A percentile compares a stretch with the other conserved stretches of the same genome.
Evolutionary conservation across 495 filamentous ascomycete species (phyloP).

Genomic region (Emericellopsis terricola): DNA sequence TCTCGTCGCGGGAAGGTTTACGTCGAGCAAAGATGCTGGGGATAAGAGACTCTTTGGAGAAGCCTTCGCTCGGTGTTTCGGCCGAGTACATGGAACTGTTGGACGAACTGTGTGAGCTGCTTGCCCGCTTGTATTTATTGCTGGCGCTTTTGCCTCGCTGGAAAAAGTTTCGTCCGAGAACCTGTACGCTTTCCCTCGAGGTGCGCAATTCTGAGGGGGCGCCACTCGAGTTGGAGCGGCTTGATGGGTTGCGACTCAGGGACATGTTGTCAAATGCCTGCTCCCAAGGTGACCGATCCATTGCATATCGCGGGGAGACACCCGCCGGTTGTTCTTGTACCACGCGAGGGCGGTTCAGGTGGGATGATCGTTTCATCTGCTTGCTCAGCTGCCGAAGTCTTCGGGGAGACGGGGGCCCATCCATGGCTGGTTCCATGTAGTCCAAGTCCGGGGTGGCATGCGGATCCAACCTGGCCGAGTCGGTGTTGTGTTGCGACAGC

Average conservation of each 20-base stretch:
- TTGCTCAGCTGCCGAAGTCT: constrained; percentile 30
- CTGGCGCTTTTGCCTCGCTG: too few species aligned
- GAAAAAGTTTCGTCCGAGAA: constrained; percentile 36
- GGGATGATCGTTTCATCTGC: constrained; percentile 28
- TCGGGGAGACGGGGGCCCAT: constrained; percentile 35
- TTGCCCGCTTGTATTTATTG: constrained; percentile 22
- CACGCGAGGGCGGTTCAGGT: constrained; percentile 21
- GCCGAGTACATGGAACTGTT: constrained; percentile 20
- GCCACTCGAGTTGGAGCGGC: constrained; percentile 22
- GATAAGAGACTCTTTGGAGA: constrained; percentile 20
- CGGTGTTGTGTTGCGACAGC: background rate
- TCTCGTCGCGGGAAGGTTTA: constrained; percentile 10
- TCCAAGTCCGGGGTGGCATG: constrained; percentile 4
- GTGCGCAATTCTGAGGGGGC: constrained; percentile 28
- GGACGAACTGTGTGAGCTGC: constrained; percentile 19
- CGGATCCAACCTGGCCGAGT: background rate
- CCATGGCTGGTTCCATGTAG: constrained; percentile 27
- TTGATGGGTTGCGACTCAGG: constrained; percentile 31
- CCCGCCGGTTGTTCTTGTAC: constrained; percentile 26
- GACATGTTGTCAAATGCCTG: constrained; percentile 17
- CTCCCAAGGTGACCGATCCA: constrained; percentile 25
- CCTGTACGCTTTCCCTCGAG: constrained; percentile 26
- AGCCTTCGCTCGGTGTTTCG: constrained; percentile 13
- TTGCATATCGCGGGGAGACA: constrained; percentile 23
- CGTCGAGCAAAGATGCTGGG: constrained; percentile 24